A percentile compares a stretch with the other conserved stretches of the same genome.
Conservation (phyloP, 805 yeast species). For the Scheffersomyces stipitis region DNA sequence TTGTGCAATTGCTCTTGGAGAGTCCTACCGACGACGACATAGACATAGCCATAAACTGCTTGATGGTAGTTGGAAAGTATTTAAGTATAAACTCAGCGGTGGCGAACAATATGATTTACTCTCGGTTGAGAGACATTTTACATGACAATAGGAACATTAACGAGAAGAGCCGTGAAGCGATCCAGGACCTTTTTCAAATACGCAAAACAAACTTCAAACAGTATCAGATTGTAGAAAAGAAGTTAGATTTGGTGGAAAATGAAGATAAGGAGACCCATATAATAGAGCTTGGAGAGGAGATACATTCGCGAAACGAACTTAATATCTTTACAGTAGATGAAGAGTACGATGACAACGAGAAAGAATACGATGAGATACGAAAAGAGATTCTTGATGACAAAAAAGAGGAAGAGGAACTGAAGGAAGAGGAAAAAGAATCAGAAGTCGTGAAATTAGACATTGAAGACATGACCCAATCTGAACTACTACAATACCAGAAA, state of each 20-base stretch:
- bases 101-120: constrained; percentile 54
- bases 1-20: constrained; percentile 33
- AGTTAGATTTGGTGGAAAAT: constrained; percentile 61
- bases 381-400: constrained; percentile 47
- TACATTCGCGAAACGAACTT: constrained; percentile 46
- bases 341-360: constrained; percentile 51
- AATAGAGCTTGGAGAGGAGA: constrained; percentile 52
- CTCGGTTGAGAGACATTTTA: constrained; percentile 57
- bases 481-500: constrained; percentile 65
- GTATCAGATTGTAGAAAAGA: constrained; percentile 40
- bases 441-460: constrained; percentile 24
- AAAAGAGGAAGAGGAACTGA: constrained; percentile 13
- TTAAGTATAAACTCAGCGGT: constrained; percentile 42
- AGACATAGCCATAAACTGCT: constrained; percentile 50
- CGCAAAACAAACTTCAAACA: constrained; percentile 44
- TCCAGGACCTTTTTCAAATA: constrained; percentile 53
- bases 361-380: constrained; percentile 42
- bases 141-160: constrained; percentile 49
- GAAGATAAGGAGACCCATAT: constrained; percentile 60
- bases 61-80: constrained; percentile 53
- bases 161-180: constrained; percentile 41
- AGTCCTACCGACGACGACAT: constrained; percentile 56
- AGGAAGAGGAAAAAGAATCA: constrained; percentile 2
- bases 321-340: constrained; percentile 54
- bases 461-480: constrained; percentile 69